Evolutionary conservation across 164 flowering plant genomes (phyloP).

Genomic region (Cinnamomum chago): DNA sequence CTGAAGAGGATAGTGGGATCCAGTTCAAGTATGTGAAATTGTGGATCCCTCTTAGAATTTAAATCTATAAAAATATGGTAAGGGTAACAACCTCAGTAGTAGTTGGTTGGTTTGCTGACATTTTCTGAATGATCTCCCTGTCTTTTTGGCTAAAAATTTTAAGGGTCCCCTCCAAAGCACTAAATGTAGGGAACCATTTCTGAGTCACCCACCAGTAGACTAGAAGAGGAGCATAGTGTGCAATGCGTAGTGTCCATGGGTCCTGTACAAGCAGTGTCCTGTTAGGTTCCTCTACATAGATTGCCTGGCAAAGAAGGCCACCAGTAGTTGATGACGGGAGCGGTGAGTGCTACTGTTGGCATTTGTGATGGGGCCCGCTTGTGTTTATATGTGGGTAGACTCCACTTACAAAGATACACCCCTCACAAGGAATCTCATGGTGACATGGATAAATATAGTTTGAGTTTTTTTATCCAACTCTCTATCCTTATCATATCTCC

Average conservation of each 20-base stretch:
- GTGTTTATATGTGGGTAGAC: no score
- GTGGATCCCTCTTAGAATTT: no score
- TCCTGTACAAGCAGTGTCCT: conserved; percentile 13
- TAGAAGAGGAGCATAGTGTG: conserved; percentile 29
- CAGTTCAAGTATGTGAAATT: no score
- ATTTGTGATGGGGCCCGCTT: no score
- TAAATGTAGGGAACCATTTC: conserved; percentile 32
- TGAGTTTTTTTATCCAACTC: no score
- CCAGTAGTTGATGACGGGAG: conserved; percentile 39
- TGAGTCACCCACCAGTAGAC: conserved; percentile 38
- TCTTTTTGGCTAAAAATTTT: conserved; percentile 25
- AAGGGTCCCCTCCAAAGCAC: conserved; percentile 12
- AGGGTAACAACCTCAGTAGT: neutral
- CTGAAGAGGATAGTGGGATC: no score
- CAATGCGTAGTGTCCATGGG: conserved; percentile 21
- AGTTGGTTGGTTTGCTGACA: neutral
- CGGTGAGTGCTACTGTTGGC: conserved; percentile 33
- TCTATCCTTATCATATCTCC: no score
- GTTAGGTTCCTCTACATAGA: neutral
- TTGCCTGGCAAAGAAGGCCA: conserved; percentile 39
- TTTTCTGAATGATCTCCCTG: neutral
- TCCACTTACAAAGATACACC: no score
- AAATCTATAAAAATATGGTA: neutral
- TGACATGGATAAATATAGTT: no score
- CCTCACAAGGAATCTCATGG: no score